Percentiles rank a stretch among this genome's conserved stretches.
Evolutionary conservation across 2,329 filamentous ascomycete genomes (phyloP).

Genomic region (Penicillium thymicola): DNA sequence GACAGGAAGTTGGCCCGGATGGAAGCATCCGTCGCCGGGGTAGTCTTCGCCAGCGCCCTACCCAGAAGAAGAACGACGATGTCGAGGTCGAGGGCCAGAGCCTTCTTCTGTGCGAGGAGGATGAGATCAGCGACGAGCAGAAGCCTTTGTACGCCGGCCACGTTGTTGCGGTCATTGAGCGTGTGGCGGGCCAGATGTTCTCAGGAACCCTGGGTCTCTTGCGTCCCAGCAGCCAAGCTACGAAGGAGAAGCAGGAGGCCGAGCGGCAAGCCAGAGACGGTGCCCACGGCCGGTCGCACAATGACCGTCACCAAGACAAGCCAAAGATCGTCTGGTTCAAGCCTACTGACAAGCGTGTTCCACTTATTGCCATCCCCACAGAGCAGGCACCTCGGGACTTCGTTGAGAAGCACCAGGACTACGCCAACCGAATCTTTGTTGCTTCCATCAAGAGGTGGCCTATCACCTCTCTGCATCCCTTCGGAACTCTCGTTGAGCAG

Average conservation of each 20-base stretch:
- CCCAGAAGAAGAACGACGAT: conserved; percentile 99
- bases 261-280: conserved; percentile 91
- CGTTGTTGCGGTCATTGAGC: conserved; percentile 94
- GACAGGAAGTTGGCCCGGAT: conserved; percentile 62
- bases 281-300: conserved; percentile 66
- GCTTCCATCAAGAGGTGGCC: conserved; percentile 99
- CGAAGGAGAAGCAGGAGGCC: conserved; percentile 98
- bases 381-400: conserved; percentile 97
- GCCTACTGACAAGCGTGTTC: conserved; percentile 97
- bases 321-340: conserved; percentile 99
- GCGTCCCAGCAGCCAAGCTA: conserved; percentile 94
- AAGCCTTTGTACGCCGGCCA: conserved; percentile 97
- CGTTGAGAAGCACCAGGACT: conserved; percentile 96
- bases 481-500: conserved; percentile 95
- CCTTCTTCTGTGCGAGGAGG: conserved; percentile 91
- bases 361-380: conserved; percentile 94
- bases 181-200: conserved; percentile 98
- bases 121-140: conserved; percentile 97
- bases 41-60: conserved; percentile 92
- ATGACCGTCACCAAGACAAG: conserved; percentile 86
- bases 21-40: conserved; percentile 88
- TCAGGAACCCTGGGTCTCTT: conserved; percentile 91
- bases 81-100: conserved; percentile 98
- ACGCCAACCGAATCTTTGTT: conserved; percentile 96
- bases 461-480: conserved; percentile 98